A percentile compares a stretch with the other conserved stretches of the same genome.
Evolutionary conservation across 345 rosid species (phyloP).

Genomic region (Hibiscus trionum): DNA sequence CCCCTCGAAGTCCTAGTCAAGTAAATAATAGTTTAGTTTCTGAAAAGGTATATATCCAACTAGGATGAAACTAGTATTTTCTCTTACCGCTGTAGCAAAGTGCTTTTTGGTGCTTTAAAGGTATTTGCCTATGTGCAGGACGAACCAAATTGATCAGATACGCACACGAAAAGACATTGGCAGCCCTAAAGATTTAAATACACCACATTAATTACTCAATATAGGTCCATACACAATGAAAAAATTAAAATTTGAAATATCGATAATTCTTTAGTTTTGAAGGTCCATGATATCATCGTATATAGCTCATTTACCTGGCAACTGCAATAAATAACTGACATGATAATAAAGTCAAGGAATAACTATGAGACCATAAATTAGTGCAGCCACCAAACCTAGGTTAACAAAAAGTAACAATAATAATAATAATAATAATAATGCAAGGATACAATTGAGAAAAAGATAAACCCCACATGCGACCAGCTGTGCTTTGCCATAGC

Average conservation of each 20-base stretch:
- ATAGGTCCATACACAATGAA: background rate
- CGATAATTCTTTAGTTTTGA: background rate
- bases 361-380: slow-evolving; percentile 16
- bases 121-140: slow-evolving; percentile 72
- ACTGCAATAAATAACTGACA: slow-evolving; percentile 72
- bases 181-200: slow-evolving; percentile 57
- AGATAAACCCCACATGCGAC: slow-evolving; percentile 93
- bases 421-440: background rate
- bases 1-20: slow-evolving; percentile 82
- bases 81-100: slow-evolving; percentile 98
- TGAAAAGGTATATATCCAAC: background rate
- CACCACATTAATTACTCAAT: slow-evolving; percentile 23
- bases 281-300: slow-evolving; percentile 7
- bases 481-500: slow-evolving; percentile 99
- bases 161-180: slow-evolving; percentile 86
- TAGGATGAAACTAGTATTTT: slow-evolving; percentile 7
- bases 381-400: background rate
- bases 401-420: background rate
- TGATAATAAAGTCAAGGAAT: slow-evolving; percentile 40
- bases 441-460: slow-evolving; percentile 96
- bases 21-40: slow-evolving; percentile 15
- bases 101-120: slow-evolving; percentile 87
- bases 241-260: background rate
- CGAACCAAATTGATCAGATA: slow-evolving; percentile 85
- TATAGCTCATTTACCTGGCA: slow-evolving; percentile 58